phyloP scores from a whole-genome alignment of 2,329 filamentous ascomycete genomes.

The Alternaria hordeiaustralica region DNA sequence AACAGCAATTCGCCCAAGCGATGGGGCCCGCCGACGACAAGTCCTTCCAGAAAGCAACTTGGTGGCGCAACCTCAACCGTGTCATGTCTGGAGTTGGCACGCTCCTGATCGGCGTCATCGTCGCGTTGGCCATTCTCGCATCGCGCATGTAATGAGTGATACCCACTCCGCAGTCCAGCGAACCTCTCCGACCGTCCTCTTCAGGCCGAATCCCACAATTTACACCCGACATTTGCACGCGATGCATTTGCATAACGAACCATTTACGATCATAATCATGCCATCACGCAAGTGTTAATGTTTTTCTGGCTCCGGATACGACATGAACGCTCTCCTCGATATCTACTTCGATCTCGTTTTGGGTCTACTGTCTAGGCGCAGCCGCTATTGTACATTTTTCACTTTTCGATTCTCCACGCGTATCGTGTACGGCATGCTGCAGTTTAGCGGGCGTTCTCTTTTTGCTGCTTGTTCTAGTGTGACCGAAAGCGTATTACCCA shows the following conservation, averaged over 20 bases:
- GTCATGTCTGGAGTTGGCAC: conserved; percentile 66
- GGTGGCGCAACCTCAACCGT: conserved; percentile 69
- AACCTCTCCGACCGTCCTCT: conserved; percentile 8
- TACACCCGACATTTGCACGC: conserved; percentile 8
- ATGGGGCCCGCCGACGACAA: conserved; percentile 55
- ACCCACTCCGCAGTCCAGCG: conserved; percentile 7
- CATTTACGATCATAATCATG: conserved; percentile 28
- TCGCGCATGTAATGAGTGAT: conserved; percentile 38
- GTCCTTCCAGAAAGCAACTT: conserved; percentile 65
- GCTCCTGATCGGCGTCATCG: conserved; percentile 60
- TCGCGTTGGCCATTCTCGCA: conserved; percentile 47
- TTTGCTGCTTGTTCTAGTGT: conserved; percentile 10
- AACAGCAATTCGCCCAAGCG: conserved; percentile 54
- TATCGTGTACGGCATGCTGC: conserved; percentile 28
- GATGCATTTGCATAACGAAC: conserved; percentile 28
- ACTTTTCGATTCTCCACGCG: conserved; percentile 14
- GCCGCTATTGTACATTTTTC: conserved; percentile 30
- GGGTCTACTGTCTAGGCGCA: conserved; percentile 22
- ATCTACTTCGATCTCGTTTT: conserved; percentile 20
- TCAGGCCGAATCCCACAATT: conserved; percentile 1
- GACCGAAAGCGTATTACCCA: conserved; percentile 15
- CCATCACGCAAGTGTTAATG: conserved; percentile 43
- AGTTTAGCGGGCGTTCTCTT: conserved; percentile 44
- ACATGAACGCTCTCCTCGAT: conserved; percentile 27
- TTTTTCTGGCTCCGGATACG: conserved; percentile 31